Base-by-base conservation (phyloP, 202 grass and related monocot species). In the Saccharum hybrid region DNA sequence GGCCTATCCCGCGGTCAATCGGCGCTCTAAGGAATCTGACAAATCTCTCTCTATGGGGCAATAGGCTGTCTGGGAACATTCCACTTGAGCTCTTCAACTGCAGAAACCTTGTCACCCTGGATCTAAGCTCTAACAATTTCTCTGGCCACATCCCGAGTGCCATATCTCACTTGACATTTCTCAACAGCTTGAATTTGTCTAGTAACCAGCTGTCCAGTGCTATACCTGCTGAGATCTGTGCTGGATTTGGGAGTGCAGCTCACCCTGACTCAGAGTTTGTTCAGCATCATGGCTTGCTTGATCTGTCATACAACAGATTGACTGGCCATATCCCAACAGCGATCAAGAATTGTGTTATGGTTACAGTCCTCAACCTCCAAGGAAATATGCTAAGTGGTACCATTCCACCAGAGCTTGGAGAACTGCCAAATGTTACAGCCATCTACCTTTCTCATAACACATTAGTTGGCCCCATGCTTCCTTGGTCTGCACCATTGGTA, bases 261-360 rank as follows among this genome's bases (percentile, higher is more conserved):
- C 92, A 89, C 82, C 96, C 96, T 2, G 93, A 94, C 86, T 99
- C 96, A 0, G 96, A 99, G 79, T 99, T 99, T 90, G 77, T 88
- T 48, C 96, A 96, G 83, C 96, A 99, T 65, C 89, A 99, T 19
- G 96, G 96, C 18, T 82, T 96, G 64, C 89, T 99, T 68, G 96
- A 99, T 88, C 86, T 99, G 4, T 96, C 96, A 48, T 90, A 90
- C 74, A 99, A 99, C 71, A 85, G 31, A 54, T 81, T 99, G 76
- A 90, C 78, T 36, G 86, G 96, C 78, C 75, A 83, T 57, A 99
- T 99, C 69, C 96, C 96, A 14, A 42, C 81, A 76, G 82, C 48
- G 4, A 90, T 99, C 21, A 94, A 88, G 77, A 85, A 90, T 52
- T 99, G 93, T 77, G 59, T 65, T 37, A 90, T 92, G 67, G 18